These are phyloP conservation scores for Botryosphaeria dothidea DNA, from an alignment of 2,329 filamentous ascomycete genomes.

Conservation along the genomic window DNA sequence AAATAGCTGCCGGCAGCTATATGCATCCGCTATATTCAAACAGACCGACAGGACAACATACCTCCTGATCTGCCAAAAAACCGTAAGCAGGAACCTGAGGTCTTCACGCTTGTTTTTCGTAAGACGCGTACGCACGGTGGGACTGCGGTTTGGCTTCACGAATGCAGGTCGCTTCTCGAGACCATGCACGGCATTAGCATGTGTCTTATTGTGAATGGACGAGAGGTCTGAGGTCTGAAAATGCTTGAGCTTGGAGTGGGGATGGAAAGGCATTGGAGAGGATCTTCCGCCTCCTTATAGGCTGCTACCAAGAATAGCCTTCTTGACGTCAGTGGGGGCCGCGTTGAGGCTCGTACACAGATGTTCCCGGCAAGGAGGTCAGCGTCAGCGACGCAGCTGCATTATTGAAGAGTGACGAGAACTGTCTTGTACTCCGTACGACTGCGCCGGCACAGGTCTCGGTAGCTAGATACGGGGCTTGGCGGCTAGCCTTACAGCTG, in stretches of 20 bases:
- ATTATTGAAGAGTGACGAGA: not conserved
- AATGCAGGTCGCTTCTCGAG: constrained; percentile 2
- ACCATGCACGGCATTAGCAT: constrained; percentile 9
- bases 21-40: not conserved
- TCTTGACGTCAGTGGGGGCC: constrained; percentile 1
- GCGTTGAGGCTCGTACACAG: not conserved
- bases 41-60: not conserved
- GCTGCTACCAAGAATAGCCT: constrained; percentile 1
- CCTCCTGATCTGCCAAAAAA: not conserved
- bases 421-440: not conserved
- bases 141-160: not conserved
- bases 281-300: constrained; percentile 14
- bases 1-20: not conserved
- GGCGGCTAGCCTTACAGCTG: constrained; percentile 7
- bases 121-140: not conserved
- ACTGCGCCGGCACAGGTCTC: not conserved
- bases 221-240: not conserved
- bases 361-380: not conserved
- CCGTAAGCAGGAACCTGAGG: not conserved
- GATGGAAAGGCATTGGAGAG: not conserved
- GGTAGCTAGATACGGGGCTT: constrained; percentile 7
- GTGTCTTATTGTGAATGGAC: not conserved
- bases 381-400: not conserved
- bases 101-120: not conserved
- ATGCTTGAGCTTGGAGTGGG: not conserved